Conservation (phyloP, 2,329 filamentous ascomycete genomes). For the Fusarium armeniacum region DNA sequence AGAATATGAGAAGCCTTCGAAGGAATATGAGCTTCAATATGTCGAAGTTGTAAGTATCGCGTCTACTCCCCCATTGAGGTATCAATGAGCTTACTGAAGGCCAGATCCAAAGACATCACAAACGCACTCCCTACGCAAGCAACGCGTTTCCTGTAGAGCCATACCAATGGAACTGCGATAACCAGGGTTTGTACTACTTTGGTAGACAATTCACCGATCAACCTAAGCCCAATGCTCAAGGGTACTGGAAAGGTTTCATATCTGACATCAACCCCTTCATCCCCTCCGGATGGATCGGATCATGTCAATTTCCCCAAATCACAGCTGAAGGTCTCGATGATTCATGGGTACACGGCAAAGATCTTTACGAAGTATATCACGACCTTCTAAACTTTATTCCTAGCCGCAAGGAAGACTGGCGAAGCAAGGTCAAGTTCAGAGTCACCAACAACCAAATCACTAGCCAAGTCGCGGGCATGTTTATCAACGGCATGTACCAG, state of each 20-base stretch:
- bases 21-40: slow-evolving; percentile 76
- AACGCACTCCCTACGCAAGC: slow-evolving; percentile 82
- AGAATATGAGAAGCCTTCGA: slow-evolving; percentile 71
- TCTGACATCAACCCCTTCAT: slow-evolving; percentile 76
- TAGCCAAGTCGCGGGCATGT: slow-evolving; percentile 81
- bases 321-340: slow-evolving; percentile 79
- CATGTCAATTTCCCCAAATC: slow-evolving; percentile 86
- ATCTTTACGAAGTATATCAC: slow-evolving; percentile 82
- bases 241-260: slow-evolving; percentile 76
- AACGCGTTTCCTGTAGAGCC: slow-evolving; percentile 83
- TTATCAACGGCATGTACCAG: slow-evolving; percentile 78
- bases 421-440: slow-evolving; percentile 69
- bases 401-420: slow-evolving; percentile 58
- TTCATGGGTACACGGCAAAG: slow-evolving; percentile 80
- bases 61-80: fast-evolving
- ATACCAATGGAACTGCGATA: slow-evolving; percentile 79
- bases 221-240: slow-evolving; percentile 64
- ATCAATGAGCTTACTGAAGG: background rate
- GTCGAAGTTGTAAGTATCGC: slow-evolving; percentile 75
- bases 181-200: slow-evolving; percentile 78
- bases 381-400: slow-evolving; percentile 78
- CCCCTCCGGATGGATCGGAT: slow-evolving; percentile 76
- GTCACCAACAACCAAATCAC: slow-evolving; percentile 89
- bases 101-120: slow-evolving; percentile 87
- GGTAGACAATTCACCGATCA: slow-evolving; percentile 65